These are phyloP conservation scores for Harringtonia lauricola DNA, from an alignment of 2,329 filamentous ascomycete species.

Conservation along the genomic window DNA sequence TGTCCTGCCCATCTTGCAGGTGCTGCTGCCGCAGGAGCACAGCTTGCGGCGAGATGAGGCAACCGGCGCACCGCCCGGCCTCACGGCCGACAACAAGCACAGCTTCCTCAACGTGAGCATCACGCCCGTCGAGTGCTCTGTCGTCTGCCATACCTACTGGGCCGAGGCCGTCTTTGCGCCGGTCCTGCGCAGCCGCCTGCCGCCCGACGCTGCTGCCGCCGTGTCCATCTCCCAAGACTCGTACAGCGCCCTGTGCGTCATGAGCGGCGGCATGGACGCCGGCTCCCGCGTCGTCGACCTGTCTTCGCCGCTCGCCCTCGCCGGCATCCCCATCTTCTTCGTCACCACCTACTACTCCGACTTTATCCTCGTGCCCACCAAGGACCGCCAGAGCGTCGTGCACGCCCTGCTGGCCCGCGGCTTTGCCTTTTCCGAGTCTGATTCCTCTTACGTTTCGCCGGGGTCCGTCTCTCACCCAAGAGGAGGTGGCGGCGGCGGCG, in stretches of 20 bases:
- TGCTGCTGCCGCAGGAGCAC: constrained; percentile 60
- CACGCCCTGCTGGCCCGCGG: constrained; percentile 66
- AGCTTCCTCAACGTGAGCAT: constrained; percentile 89
- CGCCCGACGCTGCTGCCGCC: constrained; percentile 35
- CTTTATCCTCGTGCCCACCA: constrained; percentile 82
- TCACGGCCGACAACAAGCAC: constrained; percentile 46
- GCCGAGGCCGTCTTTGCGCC: constrained; percentile 67
- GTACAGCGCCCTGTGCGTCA: constrained; percentile 82
- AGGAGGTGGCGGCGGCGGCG: constrained; percentile 6
- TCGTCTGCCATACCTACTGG: constrained; percentile 73
- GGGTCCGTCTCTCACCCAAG: constrained; percentile 20
- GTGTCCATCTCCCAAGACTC: constrained; percentile 72
- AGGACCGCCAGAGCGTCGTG: constrained; percentile 63
- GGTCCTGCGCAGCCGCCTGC: constrained; percentile 46
- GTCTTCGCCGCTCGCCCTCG: constrained; percentile 80
- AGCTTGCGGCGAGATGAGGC: constrained; percentile 20
- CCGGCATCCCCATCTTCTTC: constrained; percentile 94
- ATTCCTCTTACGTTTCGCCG: constrained; percentile 55
- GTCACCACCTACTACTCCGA: constrained; percentile 97
- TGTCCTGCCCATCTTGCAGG: constrained; percentile 74
- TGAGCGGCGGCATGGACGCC: constrained; percentile 80
- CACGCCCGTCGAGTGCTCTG: constrained; percentile 83
- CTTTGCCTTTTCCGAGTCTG: constrained; percentile 68
- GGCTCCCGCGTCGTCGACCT: constrained; percentile 85
- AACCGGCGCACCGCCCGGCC: constrained; percentile 30